A percentile compares a stretch with the other conserved stretches of the same genome.
Evolutionary conservation across 73 alveolate species (phyloP).

Genomic region (Tetrahymena thermophila): DNA sequence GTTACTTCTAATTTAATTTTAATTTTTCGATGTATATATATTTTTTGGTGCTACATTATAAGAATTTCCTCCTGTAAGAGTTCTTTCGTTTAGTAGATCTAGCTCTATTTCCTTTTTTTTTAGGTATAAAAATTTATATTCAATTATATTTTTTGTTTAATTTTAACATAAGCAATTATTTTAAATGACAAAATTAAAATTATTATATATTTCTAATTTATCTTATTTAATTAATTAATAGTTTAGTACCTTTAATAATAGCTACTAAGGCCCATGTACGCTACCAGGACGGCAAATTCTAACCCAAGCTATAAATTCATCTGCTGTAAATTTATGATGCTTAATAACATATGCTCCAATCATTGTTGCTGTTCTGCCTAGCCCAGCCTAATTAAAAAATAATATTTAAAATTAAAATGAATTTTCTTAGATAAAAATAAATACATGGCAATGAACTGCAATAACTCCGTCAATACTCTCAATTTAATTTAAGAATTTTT

Average conservation of each 20-base stretch:
- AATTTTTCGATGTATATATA: not conserved
- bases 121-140: not conserved
- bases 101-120: not conserved
- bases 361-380: slow-evolving; percentile 83
- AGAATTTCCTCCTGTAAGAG: not conserved
- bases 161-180: no score
- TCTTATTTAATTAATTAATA: no score
- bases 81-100: not conserved
- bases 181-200: no score
- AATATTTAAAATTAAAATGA: no score
- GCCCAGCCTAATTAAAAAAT: slow-evolving; percentile 52
- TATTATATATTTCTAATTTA: no score
- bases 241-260: not conserved
- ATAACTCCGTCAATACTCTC: not conserved
- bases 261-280: slow-evolving; percentile 57
- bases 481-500: not conserved
- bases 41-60: not conserved
- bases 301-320: slow-evolving; percentile 69
- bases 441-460: not conserved
- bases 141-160: not conserved
- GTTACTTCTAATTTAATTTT: not conserved
- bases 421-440: not conserved
- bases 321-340: slow-evolving; percentile 61
- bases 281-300: slow-evolving; percentile 79
- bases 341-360: slow-evolving; percentile 72